These are phyloP conservation scores for Neurospora crassa DNA, from an alignment of 2,329 filamentous ascomycete genomes.

Conservation along the genomic window DNA sequence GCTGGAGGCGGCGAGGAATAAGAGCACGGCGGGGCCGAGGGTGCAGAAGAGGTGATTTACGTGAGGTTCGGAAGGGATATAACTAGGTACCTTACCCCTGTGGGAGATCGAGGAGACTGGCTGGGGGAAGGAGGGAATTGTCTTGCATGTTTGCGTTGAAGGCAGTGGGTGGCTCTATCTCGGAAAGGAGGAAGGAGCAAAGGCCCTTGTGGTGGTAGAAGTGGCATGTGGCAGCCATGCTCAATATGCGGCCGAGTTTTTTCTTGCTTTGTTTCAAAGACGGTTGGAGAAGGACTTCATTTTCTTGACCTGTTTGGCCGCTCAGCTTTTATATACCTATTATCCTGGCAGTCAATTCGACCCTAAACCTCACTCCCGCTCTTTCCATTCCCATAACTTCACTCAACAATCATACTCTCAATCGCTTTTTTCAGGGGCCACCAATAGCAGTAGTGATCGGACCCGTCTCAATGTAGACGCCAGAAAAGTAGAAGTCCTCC, in stretches of 20 bases:
- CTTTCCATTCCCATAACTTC: neutral
- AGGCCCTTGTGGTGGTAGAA: neutral
- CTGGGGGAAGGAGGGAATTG: neutral
- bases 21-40: constrained; percentile 22
- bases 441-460: constrained; percentile 20
- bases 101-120: neutral
- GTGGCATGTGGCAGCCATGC: neutral
- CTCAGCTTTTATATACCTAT: neutral
- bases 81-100: no score
- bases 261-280: neutral
- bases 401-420: neutral
- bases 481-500: constrained; percentile 65
- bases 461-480: constrained; percentile 60
- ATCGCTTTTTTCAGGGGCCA: constrained; percentile 12
- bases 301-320: neutral
- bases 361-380: neutral
- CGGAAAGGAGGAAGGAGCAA: neutral
- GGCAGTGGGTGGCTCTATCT: neutral
- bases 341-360: neutral
- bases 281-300: neutral
- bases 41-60: constrained; percentile 7
- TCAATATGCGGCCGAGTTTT: neutral
- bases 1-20: constrained; percentile 47
- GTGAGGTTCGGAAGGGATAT: neutral
- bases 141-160: neutral